Conservation (phyloP, 257 asterid genomes). For the Primulina eburnea region DNA sequence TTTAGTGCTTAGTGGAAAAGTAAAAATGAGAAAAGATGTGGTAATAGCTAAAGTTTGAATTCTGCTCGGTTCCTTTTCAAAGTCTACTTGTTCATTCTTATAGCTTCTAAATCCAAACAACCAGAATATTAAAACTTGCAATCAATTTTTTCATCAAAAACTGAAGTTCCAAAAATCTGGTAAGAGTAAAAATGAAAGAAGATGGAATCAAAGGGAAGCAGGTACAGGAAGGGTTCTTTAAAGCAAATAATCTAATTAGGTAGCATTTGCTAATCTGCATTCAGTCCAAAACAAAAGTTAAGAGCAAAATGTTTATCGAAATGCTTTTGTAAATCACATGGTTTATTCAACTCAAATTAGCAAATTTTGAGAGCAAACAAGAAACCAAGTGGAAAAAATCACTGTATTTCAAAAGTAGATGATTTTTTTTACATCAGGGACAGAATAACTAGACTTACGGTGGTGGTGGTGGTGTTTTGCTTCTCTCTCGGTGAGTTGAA, state of each 20-base stretch:
- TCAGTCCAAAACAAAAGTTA: background rate
- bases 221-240: background rate
- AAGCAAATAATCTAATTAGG: background rate
- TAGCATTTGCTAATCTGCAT: background rate
- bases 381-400: background rate
- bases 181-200: background rate
- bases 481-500: too few relatives aligned
- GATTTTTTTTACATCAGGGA: background rate
- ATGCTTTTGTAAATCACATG: background rate
- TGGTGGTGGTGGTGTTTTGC: too few relatives aligned
- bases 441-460: background rate
- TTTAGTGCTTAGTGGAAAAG: background rate
- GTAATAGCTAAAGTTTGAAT: background rate
- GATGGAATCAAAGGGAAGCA: background rate
- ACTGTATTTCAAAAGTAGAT: background rate
- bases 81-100: too few relatives aligned
- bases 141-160: background rate
- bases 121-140: background rate
- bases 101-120: too few relatives aligned
- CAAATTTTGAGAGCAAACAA: too few relatives aligned
- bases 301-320: background rate
- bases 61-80: too few relatives aligned
- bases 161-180: too few relatives aligned
- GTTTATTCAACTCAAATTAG: background rate
- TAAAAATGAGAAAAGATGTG: background rate